Percentiles rank a stretch among this genome's conserved stretches.
Conservation (phyloP, 2,329 filamentous ascomycete species). For the Trichoderma sp. region DNA sequence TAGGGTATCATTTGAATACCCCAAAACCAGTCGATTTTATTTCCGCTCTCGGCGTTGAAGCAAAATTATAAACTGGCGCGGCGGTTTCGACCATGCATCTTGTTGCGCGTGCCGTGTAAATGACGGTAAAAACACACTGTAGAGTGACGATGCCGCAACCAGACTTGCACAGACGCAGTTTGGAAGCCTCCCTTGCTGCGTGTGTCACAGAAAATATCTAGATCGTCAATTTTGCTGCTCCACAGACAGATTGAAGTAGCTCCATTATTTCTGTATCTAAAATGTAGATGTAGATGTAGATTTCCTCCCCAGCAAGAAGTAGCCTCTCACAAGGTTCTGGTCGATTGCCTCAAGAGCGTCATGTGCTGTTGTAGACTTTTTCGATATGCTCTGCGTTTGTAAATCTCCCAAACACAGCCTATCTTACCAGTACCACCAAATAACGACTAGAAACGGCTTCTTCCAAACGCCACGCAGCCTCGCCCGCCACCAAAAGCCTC, state of each 20-base stretch:
- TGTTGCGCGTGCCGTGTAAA: background rate
- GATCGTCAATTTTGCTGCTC: background rate
- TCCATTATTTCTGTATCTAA: too few species aligned
- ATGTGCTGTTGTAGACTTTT: background rate
- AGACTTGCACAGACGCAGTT: background rate
- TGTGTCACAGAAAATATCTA: background rate
- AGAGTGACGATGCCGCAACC: background rate
- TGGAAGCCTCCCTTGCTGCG: background rate
- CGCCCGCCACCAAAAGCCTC: background rate
- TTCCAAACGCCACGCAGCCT: background rate
- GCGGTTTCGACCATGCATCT: too few species aligned
- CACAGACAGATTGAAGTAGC: rapidly evolving
- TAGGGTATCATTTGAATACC: too few species aligned
- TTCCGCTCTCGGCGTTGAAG: background rate
- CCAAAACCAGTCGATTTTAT: background rate
- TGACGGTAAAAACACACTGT: background rate
- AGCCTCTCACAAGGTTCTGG: background rate
- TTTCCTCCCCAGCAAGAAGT: background rate
- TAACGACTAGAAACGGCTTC: background rate
- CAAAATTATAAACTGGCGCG: background rate
- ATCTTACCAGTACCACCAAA: background rate
- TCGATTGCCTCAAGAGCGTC: too few species aligned
- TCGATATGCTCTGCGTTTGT: background rate
- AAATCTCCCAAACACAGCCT: background rate
- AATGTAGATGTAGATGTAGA: background rate